These are phyloP conservation scores for Rugiboletus extremiorientalis DNA, from an alignment of 1,284 basidiomycete species.

Conservation along the genomic window DNA sequence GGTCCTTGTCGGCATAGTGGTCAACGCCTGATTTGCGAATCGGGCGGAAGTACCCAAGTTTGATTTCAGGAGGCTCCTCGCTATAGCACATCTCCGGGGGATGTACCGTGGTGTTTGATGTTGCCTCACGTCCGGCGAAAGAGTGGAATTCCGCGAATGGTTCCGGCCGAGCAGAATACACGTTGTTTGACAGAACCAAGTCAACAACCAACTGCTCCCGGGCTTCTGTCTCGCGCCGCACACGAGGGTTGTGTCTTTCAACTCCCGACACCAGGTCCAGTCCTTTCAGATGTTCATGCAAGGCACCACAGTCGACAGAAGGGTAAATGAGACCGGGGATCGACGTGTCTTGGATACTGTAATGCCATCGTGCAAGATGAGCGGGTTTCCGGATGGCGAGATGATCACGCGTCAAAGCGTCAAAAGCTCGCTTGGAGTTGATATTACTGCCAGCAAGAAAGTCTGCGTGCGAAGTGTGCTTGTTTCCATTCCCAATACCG, in stretches of 20 bases:
- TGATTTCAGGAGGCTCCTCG: slow-evolving; percentile 52
- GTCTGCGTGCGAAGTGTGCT: slow-evolving; percentile 45
- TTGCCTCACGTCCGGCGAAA: slow-evolving; percentile 28
- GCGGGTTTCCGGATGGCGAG: slow-evolving; percentile 43
- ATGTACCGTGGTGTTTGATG: slow-evolving; percentile 47
- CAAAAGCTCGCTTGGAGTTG: slow-evolving; percentile 51
- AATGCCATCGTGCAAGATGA: slow-evolving; percentile 51
- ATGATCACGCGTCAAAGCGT: slow-evolving; percentile 48
- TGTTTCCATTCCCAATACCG: slow-evolving; percentile 49
- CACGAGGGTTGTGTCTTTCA: slow-evolving; percentile 40
- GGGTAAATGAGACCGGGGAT: slow-evolving; percentile 41
- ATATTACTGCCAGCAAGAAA: slow-evolving; percentile 54
- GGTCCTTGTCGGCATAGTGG: slow-evolving; percentile 28
- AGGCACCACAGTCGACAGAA: slow-evolving; percentile 33
- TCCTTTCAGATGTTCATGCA: slow-evolving; percentile 39
- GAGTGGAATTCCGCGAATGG: slow-evolving; percentile 34
- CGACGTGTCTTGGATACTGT: slow-evolving; percentile 47
- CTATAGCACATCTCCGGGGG: slow-evolving; percentile 53
- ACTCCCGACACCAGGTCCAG: slow-evolving; percentile 41
- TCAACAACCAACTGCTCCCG: slow-evolving; percentile 63
- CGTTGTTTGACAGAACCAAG: slow-evolving; percentile 54
- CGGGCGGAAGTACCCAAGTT: slow-evolving; percentile 63
- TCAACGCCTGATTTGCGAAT: slow-evolving; percentile 30
- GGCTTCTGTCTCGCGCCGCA: slow-evolving; percentile 51
- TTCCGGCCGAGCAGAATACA: slow-evolving; percentile 46